These are phyloP conservation scores for Aulographum hederae DNA, from an alignment of 2,329 filamentous ascomycete species.

Conservation along the genomic window DNA sequence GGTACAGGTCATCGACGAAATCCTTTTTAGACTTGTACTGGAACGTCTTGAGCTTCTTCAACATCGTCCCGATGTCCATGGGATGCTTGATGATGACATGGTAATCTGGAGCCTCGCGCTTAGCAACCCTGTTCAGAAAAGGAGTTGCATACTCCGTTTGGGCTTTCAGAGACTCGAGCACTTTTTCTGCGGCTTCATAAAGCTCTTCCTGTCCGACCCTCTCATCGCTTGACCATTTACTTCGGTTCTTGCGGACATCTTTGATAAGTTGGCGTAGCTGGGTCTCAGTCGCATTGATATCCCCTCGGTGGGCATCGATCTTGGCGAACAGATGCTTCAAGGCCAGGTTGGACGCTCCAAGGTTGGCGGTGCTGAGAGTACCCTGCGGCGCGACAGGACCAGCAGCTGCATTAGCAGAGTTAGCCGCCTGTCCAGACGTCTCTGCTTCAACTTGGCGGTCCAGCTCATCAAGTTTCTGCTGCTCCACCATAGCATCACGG, in stretches of 20 bases:
- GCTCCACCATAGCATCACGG: slow-evolving; percentile 88
- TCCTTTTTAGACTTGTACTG: slow-evolving; percentile 58
- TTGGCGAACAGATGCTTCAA: slow-evolving; percentile 92
- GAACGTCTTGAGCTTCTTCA: slow-evolving; percentile 73
- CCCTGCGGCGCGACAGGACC: slow-evolving; percentile 64
- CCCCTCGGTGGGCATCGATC: slow-evolving; percentile 81
- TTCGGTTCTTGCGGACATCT: slow-evolving; percentile 91
- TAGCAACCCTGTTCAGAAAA: slow-evolving; percentile 86
- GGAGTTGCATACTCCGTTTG: slow-evolving; percentile 96
- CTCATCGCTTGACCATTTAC: slow-evolving; percentile 97
- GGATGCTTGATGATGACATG: slow-evolving; percentile 86
- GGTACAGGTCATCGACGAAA: slow-evolving; percentile 79
- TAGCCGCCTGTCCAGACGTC: slow-evolving; percentile 46
- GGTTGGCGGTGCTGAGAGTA: slow-evolving; percentile 78
- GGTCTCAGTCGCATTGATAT: slow-evolving; percentile 81
- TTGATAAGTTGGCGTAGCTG: slow-evolving; percentile 88
- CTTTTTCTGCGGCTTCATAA: slow-evolving; percentile 92
- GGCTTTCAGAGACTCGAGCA: slow-evolving; percentile 89
- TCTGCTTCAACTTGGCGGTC: slow-evolving; percentile 93
- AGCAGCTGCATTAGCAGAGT: slow-evolving; percentile 30
- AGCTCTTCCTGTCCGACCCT: slow-evolving; percentile 95
- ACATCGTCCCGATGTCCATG: slow-evolving; percentile 97
- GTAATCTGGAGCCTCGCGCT: slow-evolving; percentile 92
- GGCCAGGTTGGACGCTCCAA: slow-evolving; percentile 88
- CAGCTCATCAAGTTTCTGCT: slow-evolving; percentile 89